These are phyloP conservation scores for Yamadazyma insecticola DNA, from an alignment of 805 yeast genomes.

Conservation along the genomic window DNA sequence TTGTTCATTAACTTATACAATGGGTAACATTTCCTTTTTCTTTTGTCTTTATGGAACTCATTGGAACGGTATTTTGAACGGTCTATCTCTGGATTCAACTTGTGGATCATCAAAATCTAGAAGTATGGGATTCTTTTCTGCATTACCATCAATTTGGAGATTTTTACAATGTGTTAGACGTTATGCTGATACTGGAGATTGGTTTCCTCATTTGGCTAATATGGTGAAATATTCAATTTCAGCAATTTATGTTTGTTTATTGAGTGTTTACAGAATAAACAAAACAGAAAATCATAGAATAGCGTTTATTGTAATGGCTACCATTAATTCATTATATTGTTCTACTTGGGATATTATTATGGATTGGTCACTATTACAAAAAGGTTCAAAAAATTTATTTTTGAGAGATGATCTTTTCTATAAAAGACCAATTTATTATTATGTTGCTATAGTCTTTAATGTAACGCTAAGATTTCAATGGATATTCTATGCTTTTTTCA, in stretches of 20 bases:
- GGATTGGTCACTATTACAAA: conserved; percentile 92
- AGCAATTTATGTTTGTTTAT: conserved; percentile 60
- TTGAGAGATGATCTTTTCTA: conserved; percentile 72
- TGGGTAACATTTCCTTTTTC: conserved; percentile 81
- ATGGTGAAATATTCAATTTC: conserved; percentile 71
- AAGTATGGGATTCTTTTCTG: conserved; percentile 73
- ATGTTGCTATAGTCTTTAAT: conserved; percentile 69
- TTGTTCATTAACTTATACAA: conserved; percentile 82
- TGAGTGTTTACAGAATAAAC: conserved; percentile 76
- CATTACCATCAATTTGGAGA: conserved; percentile 89
- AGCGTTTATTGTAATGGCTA: conserved; percentile 68
- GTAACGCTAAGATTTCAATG: conserved; percentile 81
- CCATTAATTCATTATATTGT: conserved; percentile 65
- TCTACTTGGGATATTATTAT: conserved; percentile 85
- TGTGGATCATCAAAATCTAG: conserved; percentile 82
- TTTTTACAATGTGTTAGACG: conserved; percentile 87
- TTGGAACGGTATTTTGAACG: conserved; percentile 53
- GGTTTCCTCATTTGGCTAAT: conserved; percentile 95
- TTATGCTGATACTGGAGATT: conserved; percentile 87
- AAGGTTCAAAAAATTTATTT: conserved; percentile 49
- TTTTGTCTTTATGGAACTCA: conserved; percentile 74
- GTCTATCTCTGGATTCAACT: conserved; percentile 23
- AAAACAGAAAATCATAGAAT: conserved; percentile 38
- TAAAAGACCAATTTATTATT: conserved; percentile 48
- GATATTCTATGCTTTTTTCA: conserved; percentile 83